phyloP scores from a whole-genome alignment of 768 basidiomycete genomes.

The Brasilioporus rufonigricans region DNA sequence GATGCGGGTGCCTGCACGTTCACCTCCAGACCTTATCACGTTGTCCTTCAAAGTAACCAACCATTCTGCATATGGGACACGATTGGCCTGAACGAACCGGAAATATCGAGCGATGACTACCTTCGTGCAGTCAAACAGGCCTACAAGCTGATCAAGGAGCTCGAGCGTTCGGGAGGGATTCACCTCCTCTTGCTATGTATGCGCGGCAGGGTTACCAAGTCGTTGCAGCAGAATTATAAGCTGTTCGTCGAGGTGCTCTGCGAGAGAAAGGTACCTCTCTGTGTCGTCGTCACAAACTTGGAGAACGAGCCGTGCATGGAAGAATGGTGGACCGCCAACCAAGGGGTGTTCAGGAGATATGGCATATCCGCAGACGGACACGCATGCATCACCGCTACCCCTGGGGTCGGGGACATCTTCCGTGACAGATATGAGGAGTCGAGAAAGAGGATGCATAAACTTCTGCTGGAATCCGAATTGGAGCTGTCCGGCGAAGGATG shows the following conservation, averaged over 20 bases:
- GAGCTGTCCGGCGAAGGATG: conserved; percentile 5
- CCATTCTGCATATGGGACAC: conserved; percentile 33
- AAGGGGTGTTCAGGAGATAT: conserved; percentile 26
- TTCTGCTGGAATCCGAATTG: conserved; percentile 11
- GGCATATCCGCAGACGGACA: conserved; percentile 32
- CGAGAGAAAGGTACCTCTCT: conserved; percentile 34
- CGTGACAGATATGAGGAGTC: conserved; percentile 33
- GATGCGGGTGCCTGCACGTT: conserved; percentile 37
- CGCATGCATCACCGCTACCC: conserved; percentile 40
- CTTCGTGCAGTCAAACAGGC: conserved; percentile 29
- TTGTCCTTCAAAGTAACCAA: conserved; percentile 11
- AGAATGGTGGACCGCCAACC: conserved; percentile 40
- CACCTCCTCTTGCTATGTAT: conserved; percentile 40
- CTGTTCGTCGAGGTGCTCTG: conserved; percentile 41
- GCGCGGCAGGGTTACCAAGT: conserved; percentile 37
- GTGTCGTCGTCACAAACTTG: conserved; percentile 39
- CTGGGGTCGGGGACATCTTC: conserved; percentile 23
- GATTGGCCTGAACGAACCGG: conserved; percentile 31
- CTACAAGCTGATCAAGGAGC: conserved; percentile 31
- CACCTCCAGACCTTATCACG: conserved; percentile 20
- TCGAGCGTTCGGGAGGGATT: conserved; percentile 34
- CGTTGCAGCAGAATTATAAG: conserved; percentile 37
- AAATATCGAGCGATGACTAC: conserved; percentile 15
- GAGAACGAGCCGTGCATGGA: conserved; percentile 36
- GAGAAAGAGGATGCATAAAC: conserved; percentile 17